These are phyloP conservation scores for Marasmius oreades DNA, from an alignment of 1,284 basidiomycete species.

Conservation along the genomic window DNA sequence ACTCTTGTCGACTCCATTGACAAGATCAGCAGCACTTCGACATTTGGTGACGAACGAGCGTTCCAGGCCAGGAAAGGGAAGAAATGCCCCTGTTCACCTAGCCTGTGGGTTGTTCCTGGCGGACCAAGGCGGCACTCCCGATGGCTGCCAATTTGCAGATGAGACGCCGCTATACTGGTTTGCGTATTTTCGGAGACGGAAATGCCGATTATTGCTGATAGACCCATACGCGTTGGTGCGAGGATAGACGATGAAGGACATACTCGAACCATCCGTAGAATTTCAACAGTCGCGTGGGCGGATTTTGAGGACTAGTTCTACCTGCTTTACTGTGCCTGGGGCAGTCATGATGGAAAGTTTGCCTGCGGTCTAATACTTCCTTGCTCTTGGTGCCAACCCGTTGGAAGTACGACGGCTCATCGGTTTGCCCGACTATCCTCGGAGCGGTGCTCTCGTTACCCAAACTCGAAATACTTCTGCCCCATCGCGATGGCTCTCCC, in stretches of 20 bases:
- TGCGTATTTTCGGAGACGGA: slow-evolving; percentile 7
- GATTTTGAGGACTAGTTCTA: slow-evolving; percentile 8
- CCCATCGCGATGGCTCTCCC: slow-evolving; percentile 2
- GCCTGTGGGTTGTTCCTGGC: slow-evolving; percentile 11
- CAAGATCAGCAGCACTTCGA: too few species aligned
- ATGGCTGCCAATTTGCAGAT: background rate
- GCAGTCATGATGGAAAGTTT: slow-evolving; percentile 10
- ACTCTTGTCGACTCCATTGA: background rate
- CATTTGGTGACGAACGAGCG: slow-evolving; percentile 4
- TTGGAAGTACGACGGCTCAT: slow-evolving; percentile 5
- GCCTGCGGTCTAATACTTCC: background rate
- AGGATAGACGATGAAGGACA: background rate
- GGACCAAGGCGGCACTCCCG: slow-evolving; percentile 6
- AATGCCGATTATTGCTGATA: slow-evolving; percentile 4
- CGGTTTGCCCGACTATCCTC: slow-evolving; percentile 4
- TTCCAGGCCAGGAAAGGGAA: background rate
- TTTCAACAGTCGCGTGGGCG: background rate
- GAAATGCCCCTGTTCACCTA: slow-evolving; percentile 10
- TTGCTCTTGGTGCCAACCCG: slow-evolving; percentile 8
- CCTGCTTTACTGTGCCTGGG: slow-evolving; percentile 7
- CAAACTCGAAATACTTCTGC: slow-evolving; percentile 3
- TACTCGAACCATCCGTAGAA: too few species aligned
- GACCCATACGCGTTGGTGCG: slow-evolving; percentile 5
- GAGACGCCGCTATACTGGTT: slow-evolving; percentile 9
- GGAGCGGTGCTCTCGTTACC: slow-evolving; percentile 7